phyloP scores from a whole-genome alignment of 108 stramenopile genomes.

The Stephanodiscus triporus region DNA sequence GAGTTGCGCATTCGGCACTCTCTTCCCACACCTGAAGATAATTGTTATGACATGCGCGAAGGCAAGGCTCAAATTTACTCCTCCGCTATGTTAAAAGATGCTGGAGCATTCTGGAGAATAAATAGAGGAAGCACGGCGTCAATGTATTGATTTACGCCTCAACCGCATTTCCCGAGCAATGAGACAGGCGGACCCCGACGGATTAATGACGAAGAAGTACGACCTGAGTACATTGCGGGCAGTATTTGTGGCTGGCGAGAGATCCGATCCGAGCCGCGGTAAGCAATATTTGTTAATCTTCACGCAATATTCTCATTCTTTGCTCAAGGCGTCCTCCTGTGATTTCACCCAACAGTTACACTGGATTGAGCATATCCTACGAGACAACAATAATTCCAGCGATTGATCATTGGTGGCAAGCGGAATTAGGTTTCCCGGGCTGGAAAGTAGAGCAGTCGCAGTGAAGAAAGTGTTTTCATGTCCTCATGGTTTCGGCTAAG shows the following conservation, averaged over 20 bases:
- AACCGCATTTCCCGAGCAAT: conserved; percentile 82
- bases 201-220: conserved; percentile 42
- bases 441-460: conserved; percentile 15
- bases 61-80: not conserved
- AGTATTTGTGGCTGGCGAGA: conserved; percentile 77
- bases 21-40: not conserved
- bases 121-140: conserved; percentile 67
- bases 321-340: no score
- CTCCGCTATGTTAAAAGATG: conserved; percentile 37
- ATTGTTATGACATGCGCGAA: no score
- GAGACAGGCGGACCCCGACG: conserved; percentile 60
- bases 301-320: no score
- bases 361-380: conserved; percentile 55
- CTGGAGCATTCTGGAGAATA: conserved; percentile 76
- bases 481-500: no score
- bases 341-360: conserved; percentile 26
- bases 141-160: conserved; percentile 75
- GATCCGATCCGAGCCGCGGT: conserved; percentile 69
- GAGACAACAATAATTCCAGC: conserved; percentile 37
- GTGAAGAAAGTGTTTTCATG: no score
- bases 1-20: not conserved
- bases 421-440: conserved; percentile 61
- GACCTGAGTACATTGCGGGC: conserved; percentile 53
- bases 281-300: no score
- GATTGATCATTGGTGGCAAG: conserved; percentile 87